Evolutionary conservation across 2,329 filamentous ascomycete species (phyloP).

Genomic region (Claviceps humidiphila): DNA sequence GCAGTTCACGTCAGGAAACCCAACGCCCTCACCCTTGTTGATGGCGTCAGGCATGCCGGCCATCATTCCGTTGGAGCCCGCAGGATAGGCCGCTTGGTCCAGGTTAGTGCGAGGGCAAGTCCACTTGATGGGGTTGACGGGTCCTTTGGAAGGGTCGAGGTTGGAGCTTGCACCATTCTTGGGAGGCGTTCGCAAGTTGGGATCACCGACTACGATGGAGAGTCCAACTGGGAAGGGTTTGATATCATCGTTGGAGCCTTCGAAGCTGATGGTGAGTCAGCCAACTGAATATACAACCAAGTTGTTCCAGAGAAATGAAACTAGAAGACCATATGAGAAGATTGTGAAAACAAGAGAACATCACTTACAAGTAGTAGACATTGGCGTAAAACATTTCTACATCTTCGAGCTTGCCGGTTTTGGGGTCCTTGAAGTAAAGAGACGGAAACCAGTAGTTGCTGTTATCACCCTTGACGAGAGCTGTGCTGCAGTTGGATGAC

Average conservation of each 20-base stretch:
- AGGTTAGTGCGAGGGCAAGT: slow-evolving; percentile 46
- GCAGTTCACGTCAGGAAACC: slow-evolving; percentile 60
- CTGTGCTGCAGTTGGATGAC: slow-evolving; percentile 56
- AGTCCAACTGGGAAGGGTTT: slow-evolving; percentile 58
- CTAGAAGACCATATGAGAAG: background rate
- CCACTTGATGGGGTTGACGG: slow-evolving; percentile 41
- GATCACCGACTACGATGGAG: slow-evolving; percentile 57
- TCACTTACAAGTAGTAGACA: slow-evolving; percentile 57
- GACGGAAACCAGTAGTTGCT: slow-evolving; percentile 68
- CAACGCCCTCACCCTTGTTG: slow-evolving; percentile 43
- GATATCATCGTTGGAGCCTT: slow-evolving; percentile 50
- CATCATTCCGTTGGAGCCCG: slow-evolving; percentile 37
- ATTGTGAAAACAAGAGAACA: background rate
- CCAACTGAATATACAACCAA: background rate
- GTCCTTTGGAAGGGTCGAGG: slow-evolving; percentile 37
- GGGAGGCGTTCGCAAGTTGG: slow-evolving; percentile 44
- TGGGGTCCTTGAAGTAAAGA: slow-evolving; percentile 53
- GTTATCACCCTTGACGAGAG: slow-evolving; percentile 53
- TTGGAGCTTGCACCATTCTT: slow-evolving; percentile 34
- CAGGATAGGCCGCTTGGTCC: slow-evolving; percentile 38
- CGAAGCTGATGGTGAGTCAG: slow-evolving; percentile 30
- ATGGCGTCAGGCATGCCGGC: slow-evolving; percentile 41
- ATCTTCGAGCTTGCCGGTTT: slow-evolving; percentile 48
- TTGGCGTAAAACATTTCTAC: slow-evolving; percentile 62
- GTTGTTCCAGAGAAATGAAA: background rate